Conservation (phyloP, 768 basidiomycete genomes). For the Coprinellus micaceus region DNA sequence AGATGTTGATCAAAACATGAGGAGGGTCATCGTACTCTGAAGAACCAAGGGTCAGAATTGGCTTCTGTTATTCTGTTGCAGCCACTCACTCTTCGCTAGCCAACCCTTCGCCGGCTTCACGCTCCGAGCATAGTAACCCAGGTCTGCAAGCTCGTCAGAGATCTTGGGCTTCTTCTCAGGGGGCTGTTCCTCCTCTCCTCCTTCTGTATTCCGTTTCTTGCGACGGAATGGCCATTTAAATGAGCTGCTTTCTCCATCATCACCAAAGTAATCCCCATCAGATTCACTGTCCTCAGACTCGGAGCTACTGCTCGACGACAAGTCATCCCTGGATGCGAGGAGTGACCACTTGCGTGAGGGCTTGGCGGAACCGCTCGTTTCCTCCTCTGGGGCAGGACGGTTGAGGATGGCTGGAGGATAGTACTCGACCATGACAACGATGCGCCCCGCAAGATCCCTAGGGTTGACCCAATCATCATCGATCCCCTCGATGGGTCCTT, state of each 20-base stretch:
- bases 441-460: conserved; percentile 45
- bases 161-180: conserved; percentile 28
- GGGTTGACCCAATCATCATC: conserved; percentile 40
- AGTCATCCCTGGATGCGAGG: background rate
- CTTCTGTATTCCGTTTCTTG: conserved; percentile 7
- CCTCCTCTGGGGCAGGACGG: conserved; percentile 24
- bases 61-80: no score
- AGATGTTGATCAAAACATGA: conserved; percentile 59
- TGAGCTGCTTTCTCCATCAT: background rate
- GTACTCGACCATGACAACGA: conserved; percentile 63
- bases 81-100: conserved; percentile 35
- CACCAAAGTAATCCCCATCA: conserved; percentile 1
- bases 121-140: conserved; percentile 60
- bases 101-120: conserved; percentile 57
- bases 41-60: no score
- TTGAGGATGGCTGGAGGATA: conserved; percentile 32
- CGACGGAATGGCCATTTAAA: conserved; percentile 6
- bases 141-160: conserved; percentile 47
- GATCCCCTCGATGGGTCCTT: conserved; percentile 33
- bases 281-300: background rate
- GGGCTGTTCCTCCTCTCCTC: conserved; percentile 16
- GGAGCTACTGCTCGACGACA: background rate
- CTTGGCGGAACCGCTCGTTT: conserved; percentile 12
- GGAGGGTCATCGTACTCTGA: conserved; percentile 39
- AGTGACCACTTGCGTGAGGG: conserved; percentile 12